These are phyloP conservation scores for Podosphaera xanthii DNA, from an alignment of 2,329 filamentous ascomycete species.

Conservation along the genomic window DNA sequence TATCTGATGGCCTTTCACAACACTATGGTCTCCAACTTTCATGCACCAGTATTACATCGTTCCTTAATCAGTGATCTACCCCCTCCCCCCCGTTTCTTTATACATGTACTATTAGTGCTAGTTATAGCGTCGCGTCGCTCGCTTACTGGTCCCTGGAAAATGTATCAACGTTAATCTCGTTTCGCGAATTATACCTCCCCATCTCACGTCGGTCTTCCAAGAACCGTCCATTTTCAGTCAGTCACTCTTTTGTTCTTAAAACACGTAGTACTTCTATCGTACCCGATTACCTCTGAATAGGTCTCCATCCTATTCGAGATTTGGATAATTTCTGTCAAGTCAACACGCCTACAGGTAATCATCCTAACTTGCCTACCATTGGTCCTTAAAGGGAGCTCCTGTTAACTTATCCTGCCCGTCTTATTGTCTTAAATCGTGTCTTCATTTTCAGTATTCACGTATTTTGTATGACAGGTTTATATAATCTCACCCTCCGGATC, in stretches of 20 bases:
- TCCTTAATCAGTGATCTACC: neutral
- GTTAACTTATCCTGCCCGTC: too few relatives aligned
- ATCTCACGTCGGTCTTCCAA: neutral
- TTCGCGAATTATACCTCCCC: neutral
- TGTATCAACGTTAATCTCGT: neutral
- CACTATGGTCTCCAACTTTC: neutral
- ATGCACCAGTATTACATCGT: neutral
- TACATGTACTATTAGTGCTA: too few relatives aligned
- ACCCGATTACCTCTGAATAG: neutral
- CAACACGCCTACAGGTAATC: neutral
- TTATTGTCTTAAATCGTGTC: neutral
- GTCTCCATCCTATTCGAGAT: neutral
- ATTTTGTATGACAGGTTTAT: neutral
- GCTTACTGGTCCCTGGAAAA: neutral
- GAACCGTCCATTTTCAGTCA: neutral
- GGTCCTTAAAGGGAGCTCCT: too few relatives aligned
- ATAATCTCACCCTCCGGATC: neutral
- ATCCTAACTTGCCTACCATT: neutral
- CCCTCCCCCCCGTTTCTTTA: neutral
- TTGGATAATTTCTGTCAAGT: neutral
- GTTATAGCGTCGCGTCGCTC: neutral
- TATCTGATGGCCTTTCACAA: neutral
- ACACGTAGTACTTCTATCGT: neutral
- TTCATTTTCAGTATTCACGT: neutral
- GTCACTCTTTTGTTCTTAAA: neutral